Evolutionary conservation across 2,329 filamentous ascomycete genomes (phyloP).

Genomic region (Tolypocladium tundrense): DNA sequence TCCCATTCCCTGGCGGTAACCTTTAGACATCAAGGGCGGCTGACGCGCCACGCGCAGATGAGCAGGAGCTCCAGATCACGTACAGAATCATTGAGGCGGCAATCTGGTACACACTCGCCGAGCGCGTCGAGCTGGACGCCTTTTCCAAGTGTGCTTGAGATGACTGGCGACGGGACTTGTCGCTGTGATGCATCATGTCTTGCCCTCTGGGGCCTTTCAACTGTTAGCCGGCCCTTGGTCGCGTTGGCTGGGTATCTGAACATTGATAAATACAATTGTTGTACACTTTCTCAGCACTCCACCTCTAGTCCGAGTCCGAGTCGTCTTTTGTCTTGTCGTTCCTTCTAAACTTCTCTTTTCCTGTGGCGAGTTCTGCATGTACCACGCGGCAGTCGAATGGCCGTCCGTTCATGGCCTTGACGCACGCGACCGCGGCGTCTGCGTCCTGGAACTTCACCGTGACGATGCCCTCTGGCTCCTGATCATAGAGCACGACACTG

Average conservation of each 20-base stretch:
- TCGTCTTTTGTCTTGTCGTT: conserved; percentile 41
- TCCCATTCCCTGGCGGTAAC: conserved; percentile 2
- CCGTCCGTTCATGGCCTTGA: conserved; percentile 69
- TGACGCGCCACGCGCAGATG: conserved; percentile 26
- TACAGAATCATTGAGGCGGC: conserved; percentile 63
- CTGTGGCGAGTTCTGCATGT: conserved; percentile 59
- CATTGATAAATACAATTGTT: neutral
- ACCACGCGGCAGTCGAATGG: conserved; percentile 65
- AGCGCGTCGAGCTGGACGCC: conserved; percentile 28
- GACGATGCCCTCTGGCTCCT: conserved; percentile 74
- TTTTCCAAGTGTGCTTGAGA: neutral
- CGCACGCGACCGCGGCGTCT: conserved; percentile 62
- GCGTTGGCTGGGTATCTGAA: conserved; percentile 2
- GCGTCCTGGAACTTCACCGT: conserved; percentile 71
- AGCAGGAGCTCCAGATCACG: conserved; percentile 57
- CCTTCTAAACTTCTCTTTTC: conserved; percentile 64
- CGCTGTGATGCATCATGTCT: neutral
- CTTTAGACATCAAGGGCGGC: neutral
- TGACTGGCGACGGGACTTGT: neutral
- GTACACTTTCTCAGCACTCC: neutral
- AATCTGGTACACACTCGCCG: conserved; percentile 52
- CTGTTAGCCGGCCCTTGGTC: neutral
- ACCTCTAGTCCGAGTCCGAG: conserved; percentile 19
- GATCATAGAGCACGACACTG: conserved; percentile 83
- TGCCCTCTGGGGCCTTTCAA: neutral